Conservation (phyloP, 2,329 filamentous ascomycete genomes). For the Aurifilum marmelostoma region DNA sequence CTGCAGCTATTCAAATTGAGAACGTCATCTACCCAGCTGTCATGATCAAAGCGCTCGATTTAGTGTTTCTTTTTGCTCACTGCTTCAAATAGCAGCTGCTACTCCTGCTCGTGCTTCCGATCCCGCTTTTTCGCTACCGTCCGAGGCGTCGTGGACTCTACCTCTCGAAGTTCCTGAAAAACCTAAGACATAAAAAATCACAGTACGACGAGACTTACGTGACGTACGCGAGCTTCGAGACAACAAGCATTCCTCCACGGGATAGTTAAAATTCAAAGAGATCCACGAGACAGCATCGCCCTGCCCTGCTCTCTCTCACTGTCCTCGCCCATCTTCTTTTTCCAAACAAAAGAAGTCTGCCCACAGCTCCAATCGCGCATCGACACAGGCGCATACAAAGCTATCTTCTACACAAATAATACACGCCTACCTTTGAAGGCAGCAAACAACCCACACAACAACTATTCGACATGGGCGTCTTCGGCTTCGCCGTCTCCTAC, state of each 20-base stretch:
- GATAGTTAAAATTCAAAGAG: neutral
- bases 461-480: conserved; percentile 46
- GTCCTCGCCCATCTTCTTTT: neutral
- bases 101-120: too few relatives aligned
- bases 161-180: neutral
- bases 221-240: neutral
- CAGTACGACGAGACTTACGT: neutral
- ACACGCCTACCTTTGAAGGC: conserved; percentile 5
- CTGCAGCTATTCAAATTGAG: neutral
- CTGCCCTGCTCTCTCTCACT: neutral
- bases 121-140: too few relatives aligned
- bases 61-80: neutral
- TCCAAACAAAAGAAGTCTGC: neutral
- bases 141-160: neutral
- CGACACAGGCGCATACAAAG: neutral
- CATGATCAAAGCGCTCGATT: neutral
- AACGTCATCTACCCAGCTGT: neutral
- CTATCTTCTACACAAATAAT: neutral
- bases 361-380: neutral
- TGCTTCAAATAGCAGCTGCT: neutral
- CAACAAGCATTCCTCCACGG: conserved; percentile 2
- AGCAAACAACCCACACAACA: too few relatives aligned
- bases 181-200: neutral
- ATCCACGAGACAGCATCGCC: neutral
- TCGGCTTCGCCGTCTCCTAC: conserved; percentile 51